Evolutionary conservation across 176 grass and related monocot species (phyloP), one percentile per base, ranked within the genome.

Genomic region (Oryza longistaminata): DNA sequence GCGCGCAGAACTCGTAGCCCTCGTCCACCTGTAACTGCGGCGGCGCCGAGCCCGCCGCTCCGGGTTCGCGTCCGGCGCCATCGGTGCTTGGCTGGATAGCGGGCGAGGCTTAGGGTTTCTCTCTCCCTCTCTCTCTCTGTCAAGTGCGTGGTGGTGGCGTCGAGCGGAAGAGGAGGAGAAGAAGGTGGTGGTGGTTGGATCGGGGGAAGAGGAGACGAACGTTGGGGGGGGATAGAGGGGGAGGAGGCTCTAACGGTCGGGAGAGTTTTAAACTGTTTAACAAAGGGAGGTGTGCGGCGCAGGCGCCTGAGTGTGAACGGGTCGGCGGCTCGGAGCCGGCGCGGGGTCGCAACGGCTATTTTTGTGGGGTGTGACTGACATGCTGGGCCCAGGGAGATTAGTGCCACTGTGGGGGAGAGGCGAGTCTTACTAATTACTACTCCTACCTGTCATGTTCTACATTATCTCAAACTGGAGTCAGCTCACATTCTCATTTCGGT

Each of bases 1-100:
- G 97, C 27, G 97, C 97, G 40, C 78, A 82, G 84, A 96, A 99
- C 84, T 99, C 97, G 84, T 99, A 99, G 7, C 71, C 68, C 75
- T 92, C 84, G 68, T 99, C 92, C 34, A 96, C 64, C 83, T 83
- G 90, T 31, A 76, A 35, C 64, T 39, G 75, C 88, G 29, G 64
- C 73, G 66, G 44, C 42, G 66, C 26, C 70, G 33, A n/a, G n/a
- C n/a, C 75, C 74, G 79, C 66, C 79, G 39, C 85, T 48, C 44
- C 10, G 40, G 73, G 37, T 76, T 77, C 64, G 73, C 53, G 13
- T 93, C 88, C 19, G 58, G 42, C 73, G 77, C 88, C 91, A 93
- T 93, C 29, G 60, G 10, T 66, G 29, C 11, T 49, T 64, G 27
- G 68, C 60, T 49, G 13, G 3, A 3, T 14, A 21, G 9, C 53